phyloP scores from a whole-genome alignment of 2,329 filamentous ascomycete species.

The Hypoxylon sp. region DNA sequence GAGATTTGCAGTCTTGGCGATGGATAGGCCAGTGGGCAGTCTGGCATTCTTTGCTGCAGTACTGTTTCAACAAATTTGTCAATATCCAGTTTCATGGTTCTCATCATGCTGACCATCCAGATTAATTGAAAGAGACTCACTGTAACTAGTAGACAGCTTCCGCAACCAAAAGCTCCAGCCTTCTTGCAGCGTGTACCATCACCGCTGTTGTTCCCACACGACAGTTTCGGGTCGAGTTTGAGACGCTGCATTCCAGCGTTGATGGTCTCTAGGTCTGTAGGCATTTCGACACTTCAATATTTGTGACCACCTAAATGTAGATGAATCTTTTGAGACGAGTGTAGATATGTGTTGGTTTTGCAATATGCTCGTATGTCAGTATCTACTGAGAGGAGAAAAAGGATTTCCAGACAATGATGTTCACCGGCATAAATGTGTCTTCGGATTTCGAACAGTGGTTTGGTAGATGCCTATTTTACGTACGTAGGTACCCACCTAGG shows the following conservation, averaged over 20 bases:
- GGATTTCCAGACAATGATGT: neutral
- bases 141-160: slow-evolving; percentile 32
- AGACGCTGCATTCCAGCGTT: neutral
- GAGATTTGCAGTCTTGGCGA: slow-evolving; percentile 53
- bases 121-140: slow-evolving; percentile 12
- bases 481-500: too few species aligned
- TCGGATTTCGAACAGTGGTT: neutral
- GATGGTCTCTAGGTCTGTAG: neutral
- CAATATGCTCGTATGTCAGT: neutral
- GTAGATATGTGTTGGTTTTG: neutral
- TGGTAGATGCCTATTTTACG: neutral
- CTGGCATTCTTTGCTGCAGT: slow-evolving; percentile 56
- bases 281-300: neutral
- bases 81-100: neutral
- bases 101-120: neutral
- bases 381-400: neutral
- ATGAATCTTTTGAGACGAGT: neutral
- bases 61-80: slow-evolving; percentile 45
- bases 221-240: slow-evolving; percentile 1
- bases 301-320: neutral
- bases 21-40: slow-evolving; percentile 52
- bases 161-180: slow-evolving; percentile 29
- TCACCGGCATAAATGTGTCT: neutral
- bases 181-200: slow-evolving; percentile 13
- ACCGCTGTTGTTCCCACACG: slow-evolving; percentile 26